Conservation (phyloP, 352 stramenopile species). For the Globisporangium acanthophoron region DNA sequence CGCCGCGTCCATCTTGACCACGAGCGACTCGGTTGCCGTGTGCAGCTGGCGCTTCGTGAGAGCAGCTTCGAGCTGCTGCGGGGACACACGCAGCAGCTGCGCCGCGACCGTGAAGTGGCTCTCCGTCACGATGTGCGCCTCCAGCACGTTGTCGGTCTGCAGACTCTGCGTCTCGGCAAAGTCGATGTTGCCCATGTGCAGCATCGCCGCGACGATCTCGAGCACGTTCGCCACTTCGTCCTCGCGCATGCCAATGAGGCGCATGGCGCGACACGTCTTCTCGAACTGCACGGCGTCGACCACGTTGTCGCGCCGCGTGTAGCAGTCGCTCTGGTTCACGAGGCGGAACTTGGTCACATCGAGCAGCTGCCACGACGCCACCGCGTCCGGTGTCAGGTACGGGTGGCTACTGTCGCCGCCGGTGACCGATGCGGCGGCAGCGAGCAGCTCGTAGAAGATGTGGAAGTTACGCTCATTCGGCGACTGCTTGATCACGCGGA, state of each 20-base stretch:
- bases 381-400: not conserved
- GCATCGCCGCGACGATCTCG: conserved; percentile 50
- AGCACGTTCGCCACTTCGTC: conserved; percentile 59
- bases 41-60: conserved; percentile 59
- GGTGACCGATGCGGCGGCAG: no score
- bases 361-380: conserved; percentile 31
- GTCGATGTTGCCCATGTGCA: conserved; percentile 85
- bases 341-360: conserved; percentile 43
- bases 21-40: conserved; percentile 68
- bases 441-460: conserved; percentile 95
- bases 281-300: conserved; percentile 64
- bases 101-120: conserved; percentile 47
- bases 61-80: conserved; percentile 42
- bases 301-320: conserved; percentile 56
- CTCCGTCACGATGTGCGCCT: conserved; percentile 13
- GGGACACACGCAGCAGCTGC: conserved; percentile 51
- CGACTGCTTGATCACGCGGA: conserved; percentile 92
- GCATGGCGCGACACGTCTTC: conserved; percentile 57
- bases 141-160: conserved; percentile 18
- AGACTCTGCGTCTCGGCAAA: conserved; percentile 34
- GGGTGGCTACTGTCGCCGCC: no score
- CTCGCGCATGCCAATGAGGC: conserved; percentile 65
- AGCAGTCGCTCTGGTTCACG: conserved; percentile 70
- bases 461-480: conserved; percentile 93
- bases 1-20: conserved; percentile 52